Conservation (phyloP, 805 yeast genomes). For the Cyberlindnera americana region DNA sequence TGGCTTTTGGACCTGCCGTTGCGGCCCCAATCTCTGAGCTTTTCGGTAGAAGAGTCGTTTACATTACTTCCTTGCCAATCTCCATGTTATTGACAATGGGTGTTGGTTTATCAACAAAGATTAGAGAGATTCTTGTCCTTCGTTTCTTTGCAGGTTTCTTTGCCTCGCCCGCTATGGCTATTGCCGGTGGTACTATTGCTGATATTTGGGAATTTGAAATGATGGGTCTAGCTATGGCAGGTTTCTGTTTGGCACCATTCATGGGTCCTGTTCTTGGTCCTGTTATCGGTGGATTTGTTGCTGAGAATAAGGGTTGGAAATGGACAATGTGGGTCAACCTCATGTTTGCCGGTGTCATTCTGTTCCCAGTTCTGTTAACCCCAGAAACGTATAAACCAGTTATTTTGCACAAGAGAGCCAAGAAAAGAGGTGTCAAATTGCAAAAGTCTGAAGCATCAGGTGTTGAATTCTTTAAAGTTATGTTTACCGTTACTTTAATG, state of each 20-base stretch:
- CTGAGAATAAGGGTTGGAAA: conserved; percentile 57
- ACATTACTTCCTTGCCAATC: conserved; percentile 54
- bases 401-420: conserved; percentile 57
- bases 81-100: conserved; percentile 75
- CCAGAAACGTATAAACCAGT: conserved; percentile 76
- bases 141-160: conserved; percentile 73
- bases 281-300: conserved; percentile 69
- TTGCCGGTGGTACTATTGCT: conserved; percentile 79
- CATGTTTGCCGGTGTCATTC: conserved; percentile 55
- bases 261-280: conserved; percentile 81
- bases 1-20: conserved; percentile 65
- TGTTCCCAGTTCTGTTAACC: conserved; percentile 44
- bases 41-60: conserved; percentile 63
- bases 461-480: conserved; percentile 38
- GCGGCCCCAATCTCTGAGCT: conserved; percentile 73
- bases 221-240: conserved; percentile 68
- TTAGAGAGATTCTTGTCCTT: conserved; percentile 58
- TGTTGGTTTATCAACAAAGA: conserved; percentile 60
- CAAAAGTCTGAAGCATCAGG: conserved; percentile 34
- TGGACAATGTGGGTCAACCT: conserved; percentile 73
- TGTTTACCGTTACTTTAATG: conserved; percentile 48
- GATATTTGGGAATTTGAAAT: conserved; percentile 71
- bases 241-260: conserved; percentile 77
- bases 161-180: conserved; percentile 79
- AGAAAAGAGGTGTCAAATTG: conserved; percentile 51